These are phyloP conservation scores for Penicillium arizonense DNA, from an alignment of 495 filamentous ascomycete species.

Conservation along the genomic window DNA sequence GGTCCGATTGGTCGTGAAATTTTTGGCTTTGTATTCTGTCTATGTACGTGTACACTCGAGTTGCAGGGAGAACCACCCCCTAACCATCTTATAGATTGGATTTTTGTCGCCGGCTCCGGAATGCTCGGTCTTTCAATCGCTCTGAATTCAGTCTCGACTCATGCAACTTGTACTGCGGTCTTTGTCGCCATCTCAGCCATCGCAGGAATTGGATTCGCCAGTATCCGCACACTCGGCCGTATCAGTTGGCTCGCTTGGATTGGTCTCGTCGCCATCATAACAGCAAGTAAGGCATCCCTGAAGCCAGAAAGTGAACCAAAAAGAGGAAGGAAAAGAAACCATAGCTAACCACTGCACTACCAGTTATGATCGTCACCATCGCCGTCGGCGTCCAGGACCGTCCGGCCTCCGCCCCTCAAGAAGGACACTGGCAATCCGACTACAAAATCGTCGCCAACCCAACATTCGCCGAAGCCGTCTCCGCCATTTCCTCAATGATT, in stretches of 20 bases:
- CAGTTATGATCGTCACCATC: slow-evolving; percentile 69
- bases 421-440: slow-evolving; percentile 29
- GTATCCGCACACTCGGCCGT: slow-evolving; percentile 39
- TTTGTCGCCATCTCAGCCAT: slow-evolving; percentile 38
- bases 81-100: slow-evolving; percentile 57
- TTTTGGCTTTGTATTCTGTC: slow-evolving; percentile 52
- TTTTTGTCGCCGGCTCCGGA: slow-evolving; percentile 39
- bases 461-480: slow-evolving; percentile 41
- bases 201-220: slow-evolving; percentile 28
- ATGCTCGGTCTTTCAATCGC: slow-evolving; percentile 71
- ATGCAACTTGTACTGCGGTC: slow-evolving; percentile 60
- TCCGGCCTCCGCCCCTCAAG: slow-evolving; percentile 33
- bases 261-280: slow-evolving; percentile 35
- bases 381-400: slow-evolving; percentile 55
- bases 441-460: slow-evolving; percentile 29
- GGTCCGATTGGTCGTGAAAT: slow-evolving; percentile 61
- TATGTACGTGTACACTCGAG: slow-evolving; percentile 24
- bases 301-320: too few relatives aligned
- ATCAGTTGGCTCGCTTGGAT: slow-evolving; percentile 40
- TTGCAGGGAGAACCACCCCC: slow-evolving; percentile 39
- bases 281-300: slow-evolving; percentile 42
- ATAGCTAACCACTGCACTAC: slow-evolving; percentile 16
- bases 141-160: slow-evolving; percentile 61
- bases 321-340: too few relatives aligned
- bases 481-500: slow-evolving; percentile 66